Conservation (phyloP, 1,284 basidiomycete species). For the Trichosporon coremiiforme region DNA sequence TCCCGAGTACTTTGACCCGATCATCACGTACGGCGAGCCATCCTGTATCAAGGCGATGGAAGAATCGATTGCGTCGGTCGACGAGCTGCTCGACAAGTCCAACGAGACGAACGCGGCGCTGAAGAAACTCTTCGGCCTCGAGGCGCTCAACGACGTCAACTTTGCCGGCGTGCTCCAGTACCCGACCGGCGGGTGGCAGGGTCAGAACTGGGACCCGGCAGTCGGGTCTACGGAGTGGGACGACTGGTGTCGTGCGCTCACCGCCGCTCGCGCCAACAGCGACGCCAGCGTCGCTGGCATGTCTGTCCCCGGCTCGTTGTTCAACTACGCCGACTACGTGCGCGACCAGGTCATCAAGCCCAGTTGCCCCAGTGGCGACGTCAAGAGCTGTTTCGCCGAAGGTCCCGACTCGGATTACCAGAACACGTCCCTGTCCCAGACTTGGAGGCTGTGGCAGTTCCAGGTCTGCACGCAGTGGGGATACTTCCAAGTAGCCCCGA, state of each 20-base stretch:
- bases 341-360: constrained; percentile 66
- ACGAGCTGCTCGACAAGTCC: constrained; percentile 62
- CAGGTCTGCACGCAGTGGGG: constrained; percentile 92
- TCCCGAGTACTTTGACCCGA: constrained; percentile 76
- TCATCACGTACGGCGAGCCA: constrained; percentile 71
- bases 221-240: constrained; percentile 47
- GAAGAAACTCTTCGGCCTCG: constrained; percentile 74
- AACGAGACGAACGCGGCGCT: constrained; percentile 60
- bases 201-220: constrained; percentile 72
- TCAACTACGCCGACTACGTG: constrained; percentile 77
- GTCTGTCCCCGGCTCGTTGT: constrained; percentile 58
- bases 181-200: constrained; percentile 62
- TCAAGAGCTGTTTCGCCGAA: constrained; percentile 76
- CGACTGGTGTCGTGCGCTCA: constrained; percentile 68
- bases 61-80: constrained; percentile 67
- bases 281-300: constrained; percentile 47
- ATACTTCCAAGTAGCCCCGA: constrained; percentile 65
- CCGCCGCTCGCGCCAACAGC: constrained; percentile 41
- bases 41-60: constrained; percentile 72
- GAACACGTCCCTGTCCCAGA: constrained; percentile 65
- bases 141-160: constrained; percentile 70
- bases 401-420: constrained; percentile 66
- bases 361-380: constrained; percentile 61
- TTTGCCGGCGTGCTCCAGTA: constrained; percentile 69
- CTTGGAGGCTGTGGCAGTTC: constrained; percentile 86